Evolutionary conservation across 2,329 filamentous ascomycete species (phyloP), one percentile per base, ranked within the genome.

Genomic region (Ophiosphaerella herpotricha): DNA sequence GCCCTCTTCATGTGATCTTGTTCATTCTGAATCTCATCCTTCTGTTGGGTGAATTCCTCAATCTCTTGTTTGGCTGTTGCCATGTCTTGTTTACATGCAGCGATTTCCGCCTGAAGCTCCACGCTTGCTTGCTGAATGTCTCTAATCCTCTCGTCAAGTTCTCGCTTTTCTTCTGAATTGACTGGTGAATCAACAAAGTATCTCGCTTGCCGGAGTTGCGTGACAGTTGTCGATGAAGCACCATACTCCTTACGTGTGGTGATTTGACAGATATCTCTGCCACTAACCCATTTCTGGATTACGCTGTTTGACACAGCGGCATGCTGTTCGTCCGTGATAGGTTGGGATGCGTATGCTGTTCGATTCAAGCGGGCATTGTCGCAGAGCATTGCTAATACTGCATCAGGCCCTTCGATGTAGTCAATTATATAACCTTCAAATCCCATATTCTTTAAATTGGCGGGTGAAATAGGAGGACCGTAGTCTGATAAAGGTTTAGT

Each of bases 301-400:
- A 80, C 76, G 41, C 78, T 81, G 12, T 76, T 74, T 36, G 83
- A 75, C 31, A 96, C 77, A n/a, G 72, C 75, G n/a, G 87, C 78
- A 63, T 87, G 90, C 60, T 91, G 85, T 34, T 82, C 78, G 29
- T 89, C 82, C 2, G 73, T 82, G 31, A 92, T 84, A 8, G 90
- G 84, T 5, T 70, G 71, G 12, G 85, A 75, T 13, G 83, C 79
- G 38, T 93, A 81, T 0, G 85, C 90, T 5, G 87, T 86, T 23
- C 78, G 76, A 61, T 96, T 85, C 6, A 97, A 73, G 45, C 77
- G 81, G 50, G 82, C 84, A 59, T 89, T 87, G 11, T 85, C 82
- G 71, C 91, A 97, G 18, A 99, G 82, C 88, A 96, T 94, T 6
- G 90, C 88, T 31, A 97, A 76, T 1, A 99, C 90, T 1, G 89